Evolutionary conservation across 169 alveolate genomes (phyloP).

Genomic region (Plasmodium yoelii): DNA sequence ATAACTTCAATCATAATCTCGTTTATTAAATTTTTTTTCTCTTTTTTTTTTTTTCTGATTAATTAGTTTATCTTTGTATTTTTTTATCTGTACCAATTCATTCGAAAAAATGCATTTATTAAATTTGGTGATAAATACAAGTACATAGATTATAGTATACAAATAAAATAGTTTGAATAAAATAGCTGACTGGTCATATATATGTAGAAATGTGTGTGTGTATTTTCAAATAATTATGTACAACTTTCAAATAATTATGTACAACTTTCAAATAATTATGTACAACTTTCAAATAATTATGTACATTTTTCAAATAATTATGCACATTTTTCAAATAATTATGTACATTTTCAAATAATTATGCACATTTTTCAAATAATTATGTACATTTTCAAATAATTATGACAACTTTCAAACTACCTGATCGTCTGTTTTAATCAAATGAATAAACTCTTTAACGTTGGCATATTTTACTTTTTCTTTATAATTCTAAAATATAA

Average conservation of each 20-base stretch:
- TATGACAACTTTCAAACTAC: constrained; percentile 1
- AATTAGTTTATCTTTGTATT: constrained; percentile 45
- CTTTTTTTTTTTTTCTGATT: constrained; percentile 35
- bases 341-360: too few relatives aligned
- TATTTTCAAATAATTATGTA: background rate
- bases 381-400: too few relatives aligned
- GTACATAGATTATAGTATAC: background rate
- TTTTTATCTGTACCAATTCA: constrained; percentile 16
- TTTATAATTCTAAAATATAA: constrained; percentile 34
- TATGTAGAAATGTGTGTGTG: background rate
- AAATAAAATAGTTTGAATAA: too few relatives aligned
- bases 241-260: too few relatives aligned
- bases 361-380: background rate
- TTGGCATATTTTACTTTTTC: constrained; percentile 28
- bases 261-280: too few relatives aligned
- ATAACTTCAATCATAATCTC: constrained; percentile 30
- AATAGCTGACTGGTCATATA: background rate
- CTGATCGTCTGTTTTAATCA: constrained; percentile 52
- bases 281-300: background rate
- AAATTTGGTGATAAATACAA: background rate
- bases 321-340: too few relatives aligned
- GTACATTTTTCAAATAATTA: too few relatives aligned
- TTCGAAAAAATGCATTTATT: background rate
- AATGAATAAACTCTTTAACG: constrained; percentile 37
- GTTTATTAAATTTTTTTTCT: constrained; percentile 53